A percentile compares a stretch with the other conserved stretches of the same genome.
Evolutionary conservation across 2,329 filamentous ascomycete genomes (phyloP).

Genomic region (Colletotrichum sublineola): DNA sequence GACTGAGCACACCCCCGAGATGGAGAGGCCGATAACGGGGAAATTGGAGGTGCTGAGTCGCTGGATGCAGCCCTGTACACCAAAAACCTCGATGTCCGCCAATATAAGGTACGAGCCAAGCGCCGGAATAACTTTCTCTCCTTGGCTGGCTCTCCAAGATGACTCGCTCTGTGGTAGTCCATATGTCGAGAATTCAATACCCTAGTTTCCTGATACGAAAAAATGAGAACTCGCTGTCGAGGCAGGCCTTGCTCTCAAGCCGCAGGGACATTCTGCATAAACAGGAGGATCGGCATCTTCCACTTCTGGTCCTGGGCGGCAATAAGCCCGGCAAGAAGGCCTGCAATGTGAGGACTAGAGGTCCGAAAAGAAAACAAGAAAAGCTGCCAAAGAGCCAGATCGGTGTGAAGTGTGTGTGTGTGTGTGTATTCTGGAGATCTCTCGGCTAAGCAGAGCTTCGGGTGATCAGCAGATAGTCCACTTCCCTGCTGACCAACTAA

Average conservation of each 20-base stretch:
- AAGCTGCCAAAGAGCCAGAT: too few species aligned
- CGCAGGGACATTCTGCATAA: constrained; percentile 28
- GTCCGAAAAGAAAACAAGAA: too few species aligned
- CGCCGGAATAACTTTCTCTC: constrained; percentile 43
- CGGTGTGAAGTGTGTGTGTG: too few species aligned
- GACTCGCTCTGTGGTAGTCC: constrained; percentile 46
- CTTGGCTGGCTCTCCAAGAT: constrained; percentile 44
- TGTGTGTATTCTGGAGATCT: too few species aligned
- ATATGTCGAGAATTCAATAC: constrained; percentile 17
- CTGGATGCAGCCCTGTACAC: constrained; percentile 44
- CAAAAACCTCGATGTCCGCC: constrained; percentile 44
- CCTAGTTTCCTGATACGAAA: background rate
- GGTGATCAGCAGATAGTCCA: too few species aligned
- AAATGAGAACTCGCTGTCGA: constrained; percentile 9
- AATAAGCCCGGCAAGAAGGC: background rate
- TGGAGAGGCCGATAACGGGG: constrained; percentile 46
- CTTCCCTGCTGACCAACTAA: too few species aligned
- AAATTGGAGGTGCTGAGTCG: constrained; percentile 43
- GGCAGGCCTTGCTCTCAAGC: constrained; percentile 24
- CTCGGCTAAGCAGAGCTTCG: too few species aligned
- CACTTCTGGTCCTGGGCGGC: constrained; percentile 5
- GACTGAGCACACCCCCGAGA: constrained; percentile 50
- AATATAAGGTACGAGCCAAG: constrained; percentile 45
- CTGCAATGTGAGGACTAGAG: background rate
- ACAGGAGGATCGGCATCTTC: constrained; percentile 26